Evolutionary conservation across 495 filamentous ascomycete species (phyloP).

Genomic region (Podospora comata): DNA sequence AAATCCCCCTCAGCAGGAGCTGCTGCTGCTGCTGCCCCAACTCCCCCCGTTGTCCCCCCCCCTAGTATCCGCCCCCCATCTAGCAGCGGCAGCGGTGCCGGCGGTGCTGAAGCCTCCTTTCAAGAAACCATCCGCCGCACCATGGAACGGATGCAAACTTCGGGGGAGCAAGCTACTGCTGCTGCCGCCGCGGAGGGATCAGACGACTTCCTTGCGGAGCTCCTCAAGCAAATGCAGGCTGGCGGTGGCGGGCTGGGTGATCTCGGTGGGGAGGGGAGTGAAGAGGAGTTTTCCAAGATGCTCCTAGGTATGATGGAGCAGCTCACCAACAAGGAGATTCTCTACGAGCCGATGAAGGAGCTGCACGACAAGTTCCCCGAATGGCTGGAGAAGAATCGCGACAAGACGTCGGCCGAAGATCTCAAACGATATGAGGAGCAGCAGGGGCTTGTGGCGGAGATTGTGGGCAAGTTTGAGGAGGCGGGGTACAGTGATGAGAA

Average conservation of each 20-base stretch:
- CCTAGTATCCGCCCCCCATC: constrained; percentile 6
- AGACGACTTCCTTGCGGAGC: constrained; percentile 78
- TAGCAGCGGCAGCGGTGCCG: constrained; percentile 14
- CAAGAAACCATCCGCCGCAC: constrained; percentile 86
- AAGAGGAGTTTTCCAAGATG: constrained; percentile 90
- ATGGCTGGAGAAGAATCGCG: constrained; percentile 79
- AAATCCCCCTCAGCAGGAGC: constrained; percentile 20
- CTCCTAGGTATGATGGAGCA: constrained; percentile 98
- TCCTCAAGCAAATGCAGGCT: constrained; percentile 78
- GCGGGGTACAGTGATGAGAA: constrained; percentile 75
- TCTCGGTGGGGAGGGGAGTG: constrained; percentile 68
- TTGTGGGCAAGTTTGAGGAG: constrained; percentile 84
- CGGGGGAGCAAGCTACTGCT: constrained; percentile 74
- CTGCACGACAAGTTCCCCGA: constrained; percentile 82
- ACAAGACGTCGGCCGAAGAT: constrained; percentile 62
- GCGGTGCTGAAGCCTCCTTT: constrained; percentile 61
- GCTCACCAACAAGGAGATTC: constrained; percentile 93
- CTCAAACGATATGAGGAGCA: constrained; percentile 77
- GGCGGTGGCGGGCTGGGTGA: constrained; percentile 27
- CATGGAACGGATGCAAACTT: constrained; percentile 90
- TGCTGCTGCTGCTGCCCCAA: background rate
- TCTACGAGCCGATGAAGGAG: constrained; percentile 99
- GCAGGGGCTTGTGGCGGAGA: constrained; percentile 76
- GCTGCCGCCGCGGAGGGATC: constrained; percentile 66
- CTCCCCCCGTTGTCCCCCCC: background rate